These are phyloP conservation scores for Diospyros lotus DNA, from an alignment of 148 eudicot genomes.

Conservation along the genomic window DNA sequence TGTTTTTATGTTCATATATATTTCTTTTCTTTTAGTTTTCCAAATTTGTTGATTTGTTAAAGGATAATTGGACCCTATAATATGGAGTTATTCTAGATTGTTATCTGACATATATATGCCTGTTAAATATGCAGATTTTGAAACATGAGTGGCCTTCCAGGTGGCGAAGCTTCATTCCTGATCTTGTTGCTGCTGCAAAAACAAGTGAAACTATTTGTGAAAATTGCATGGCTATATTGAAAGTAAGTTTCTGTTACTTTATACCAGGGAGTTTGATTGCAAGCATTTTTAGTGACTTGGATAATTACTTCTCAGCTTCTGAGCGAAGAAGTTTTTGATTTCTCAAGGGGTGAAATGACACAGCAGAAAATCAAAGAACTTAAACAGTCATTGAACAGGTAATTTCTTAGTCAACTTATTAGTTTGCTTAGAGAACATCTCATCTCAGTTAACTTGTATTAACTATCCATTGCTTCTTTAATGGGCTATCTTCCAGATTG, in stretches of 20 bases:
- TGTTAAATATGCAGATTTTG: slow-evolving; percentile 54
- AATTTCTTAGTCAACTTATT: slow-evolving; percentile 5
- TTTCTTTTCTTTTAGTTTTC: neutral
- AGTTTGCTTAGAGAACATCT: neutral
- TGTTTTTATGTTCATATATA: neutral
- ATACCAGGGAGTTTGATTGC: neutral
- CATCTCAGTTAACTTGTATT: neutral
- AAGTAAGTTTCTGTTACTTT: slow-evolving; percentile 35
- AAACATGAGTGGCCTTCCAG: slow-evolving; percentile 98
- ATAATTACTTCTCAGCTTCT: slow-evolving; percentile 49
- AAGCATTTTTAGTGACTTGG: slow-evolving; percentile 11
- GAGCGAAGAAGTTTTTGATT: slow-evolving; percentile 98
- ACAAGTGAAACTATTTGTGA: slow-evolving; percentile 97
- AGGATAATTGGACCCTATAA: neutral
- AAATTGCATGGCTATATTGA: slow-evolving; percentile 95
- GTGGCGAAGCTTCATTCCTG: slow-evolving; percentile 96
- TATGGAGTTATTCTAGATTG: neutral
- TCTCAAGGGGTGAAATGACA: slow-evolving; percentile 99
- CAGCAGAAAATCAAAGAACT: slow-evolving; percentile 96
- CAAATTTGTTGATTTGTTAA: neutral
- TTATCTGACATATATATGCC: neutral
- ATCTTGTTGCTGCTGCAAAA: slow-evolving; percentile 91
- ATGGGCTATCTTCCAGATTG: neutral
- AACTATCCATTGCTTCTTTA: neutral
- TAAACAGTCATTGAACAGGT: slow-evolving; percentile 94